These are phyloP conservation scores for Fusarium solani-melongenae DNA, from an alignment of 2,329 filamentous ascomycete species.

Conservation along the genomic window DNA sequence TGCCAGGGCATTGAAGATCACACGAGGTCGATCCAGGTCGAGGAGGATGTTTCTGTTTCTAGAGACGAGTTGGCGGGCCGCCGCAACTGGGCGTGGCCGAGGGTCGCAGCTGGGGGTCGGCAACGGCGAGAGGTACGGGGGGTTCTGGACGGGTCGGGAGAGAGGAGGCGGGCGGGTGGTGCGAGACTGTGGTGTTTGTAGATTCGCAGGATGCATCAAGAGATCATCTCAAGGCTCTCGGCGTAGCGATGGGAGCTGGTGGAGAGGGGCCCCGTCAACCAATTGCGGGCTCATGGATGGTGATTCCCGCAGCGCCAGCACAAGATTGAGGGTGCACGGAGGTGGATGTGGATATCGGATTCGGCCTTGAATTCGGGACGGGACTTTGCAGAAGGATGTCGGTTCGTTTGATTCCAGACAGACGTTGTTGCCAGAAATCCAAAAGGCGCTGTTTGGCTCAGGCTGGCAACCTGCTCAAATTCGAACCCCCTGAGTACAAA, in stretches of 20 bases:
- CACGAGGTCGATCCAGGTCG: slow-evolving; percentile 29
- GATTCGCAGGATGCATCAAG: slow-evolving; percentile 45
- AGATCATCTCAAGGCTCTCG: slow-evolving; percentile 25
- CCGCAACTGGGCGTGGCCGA: slow-evolving; percentile 28
- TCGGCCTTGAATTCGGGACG: background rate
- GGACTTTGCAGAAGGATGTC: background rate
- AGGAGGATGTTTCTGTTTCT: slow-evolving; percentile 24
- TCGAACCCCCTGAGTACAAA: slow-evolving; percentile 45
- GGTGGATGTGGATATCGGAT: background rate
- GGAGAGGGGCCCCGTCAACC: slow-evolving; percentile 38
- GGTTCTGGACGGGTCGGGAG: slow-evolving; percentile 13
- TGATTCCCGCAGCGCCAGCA: slow-evolving; percentile 23
- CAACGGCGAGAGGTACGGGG: slow-evolving; percentile 18
- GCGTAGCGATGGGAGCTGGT: slow-evolving; percentile 38
- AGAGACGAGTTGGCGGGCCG: slow-evolving; percentile 14
- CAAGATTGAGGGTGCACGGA: background rate
- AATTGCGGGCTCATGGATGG: slow-evolving; percentile 43
- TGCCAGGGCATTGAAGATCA: slow-evolving; percentile 85
- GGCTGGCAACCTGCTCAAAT: slow-evolving; percentile 27
- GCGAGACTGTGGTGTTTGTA: slow-evolving; percentile 24
- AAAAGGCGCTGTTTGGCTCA: slow-evolving; percentile 30
- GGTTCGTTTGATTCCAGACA: background rate
- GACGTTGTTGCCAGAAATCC: slow-evolving; percentile 33
- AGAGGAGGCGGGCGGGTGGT: slow-evolving; percentile 3
- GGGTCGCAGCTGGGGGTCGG: slow-evolving; percentile 36